phyloP scores from a whole-genome alignment of 1,284 basidiomycete species.

The Sporisorium exsertum region DNA sequence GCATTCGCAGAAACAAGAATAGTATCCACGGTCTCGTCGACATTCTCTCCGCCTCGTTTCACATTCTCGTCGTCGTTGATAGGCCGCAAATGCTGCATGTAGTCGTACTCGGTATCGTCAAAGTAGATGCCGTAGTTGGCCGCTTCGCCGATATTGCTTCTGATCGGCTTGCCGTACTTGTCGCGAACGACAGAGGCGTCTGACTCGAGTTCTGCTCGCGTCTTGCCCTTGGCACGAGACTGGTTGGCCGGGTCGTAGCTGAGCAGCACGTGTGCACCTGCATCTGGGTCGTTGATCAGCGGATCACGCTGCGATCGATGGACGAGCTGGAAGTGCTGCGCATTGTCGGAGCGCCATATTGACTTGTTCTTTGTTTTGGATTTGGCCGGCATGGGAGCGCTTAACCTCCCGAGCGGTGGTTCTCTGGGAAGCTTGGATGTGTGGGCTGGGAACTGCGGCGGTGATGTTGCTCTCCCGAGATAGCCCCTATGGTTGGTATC shows the following conservation, averaged over 20 bases:
- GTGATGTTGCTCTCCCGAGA: not conserved
- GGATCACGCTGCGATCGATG: slow-evolving; percentile 96
- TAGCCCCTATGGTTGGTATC: too few relatives aligned
- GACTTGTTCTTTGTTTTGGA: slow-evolving; percentile 71
- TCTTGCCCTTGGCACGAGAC: slow-evolving; percentile 76
- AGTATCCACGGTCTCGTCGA: slow-evolving; percentile 60
- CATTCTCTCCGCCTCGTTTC: slow-evolving; percentile 57
- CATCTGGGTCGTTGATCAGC: slow-evolving; percentile 91
- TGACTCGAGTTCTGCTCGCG: slow-evolving; percentile 79
- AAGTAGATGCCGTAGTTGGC: slow-evolving; percentile 90
- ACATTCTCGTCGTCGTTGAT: slow-evolving; percentile 61
- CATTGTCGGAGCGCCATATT: slow-evolving; percentile 86
- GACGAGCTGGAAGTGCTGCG: slow-evolving; percentile 94
- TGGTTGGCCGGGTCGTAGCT: slow-evolving; percentile 75
- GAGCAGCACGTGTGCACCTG: slow-evolving; percentile 87
- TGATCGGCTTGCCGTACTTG: slow-evolving; percentile 39
- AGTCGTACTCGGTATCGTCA: slow-evolving; percentile 98
- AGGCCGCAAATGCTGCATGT: slow-evolving; percentile 88
- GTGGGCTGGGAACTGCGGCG: not conserved
- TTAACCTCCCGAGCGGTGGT: not conserved
- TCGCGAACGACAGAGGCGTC: slow-evolving; percentile 75
- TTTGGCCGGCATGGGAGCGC: slow-evolving; percentile 52
- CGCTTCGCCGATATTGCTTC: slow-evolving; percentile 80
- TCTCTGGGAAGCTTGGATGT: not conserved
- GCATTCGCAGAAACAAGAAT: slow-evolving; percentile 47